A percentile compares a stretch with the other conserved stretches of the same genome.
Conservation (phyloP, 495 filamentous ascomycete genomes). For the Aspergillus cavernicola region DNA sequence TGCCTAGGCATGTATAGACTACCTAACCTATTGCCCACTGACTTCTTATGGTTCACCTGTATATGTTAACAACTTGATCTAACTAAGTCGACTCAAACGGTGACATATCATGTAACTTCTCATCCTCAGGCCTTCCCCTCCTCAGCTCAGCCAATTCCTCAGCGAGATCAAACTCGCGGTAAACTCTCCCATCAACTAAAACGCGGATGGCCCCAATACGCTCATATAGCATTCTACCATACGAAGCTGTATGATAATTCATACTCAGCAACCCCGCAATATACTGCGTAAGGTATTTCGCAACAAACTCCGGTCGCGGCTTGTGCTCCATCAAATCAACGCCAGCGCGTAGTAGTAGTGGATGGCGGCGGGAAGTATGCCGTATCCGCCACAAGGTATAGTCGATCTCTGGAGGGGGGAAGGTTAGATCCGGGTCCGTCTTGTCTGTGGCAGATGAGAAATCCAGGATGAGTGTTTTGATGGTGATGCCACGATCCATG, state of each 20-base stretch:
- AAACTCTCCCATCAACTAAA: not conserved
- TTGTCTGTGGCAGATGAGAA: not conserved
- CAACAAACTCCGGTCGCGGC: not conserved
- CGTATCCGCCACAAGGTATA: not conserved
- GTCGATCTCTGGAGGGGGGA: not conserved
- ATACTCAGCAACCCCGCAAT: not conserved
- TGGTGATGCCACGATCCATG: not conserved
- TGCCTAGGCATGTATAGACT: no score
- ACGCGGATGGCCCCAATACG: slow-evolving; percentile 14
- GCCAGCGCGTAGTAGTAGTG: no score
- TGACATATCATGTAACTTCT: no score
- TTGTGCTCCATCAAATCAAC: not conserved
- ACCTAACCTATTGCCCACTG: no score
- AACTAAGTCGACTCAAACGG: no score
- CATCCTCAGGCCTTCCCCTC: no score
- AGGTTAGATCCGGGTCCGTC: not conserved
- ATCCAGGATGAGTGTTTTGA: not conserved
- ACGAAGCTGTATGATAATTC: not conserved
- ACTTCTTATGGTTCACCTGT: no score
- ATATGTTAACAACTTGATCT: no score
- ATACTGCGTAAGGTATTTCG: not conserved
- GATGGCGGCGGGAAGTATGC: not conserved
- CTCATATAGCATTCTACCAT: slow-evolving; percentile 15
- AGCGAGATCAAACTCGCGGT: not conserved
- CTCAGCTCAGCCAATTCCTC: not conserved